Conservation (phyloP, 1,284 basidiomycete genomes). For the Malassezia sp. region DNA sequence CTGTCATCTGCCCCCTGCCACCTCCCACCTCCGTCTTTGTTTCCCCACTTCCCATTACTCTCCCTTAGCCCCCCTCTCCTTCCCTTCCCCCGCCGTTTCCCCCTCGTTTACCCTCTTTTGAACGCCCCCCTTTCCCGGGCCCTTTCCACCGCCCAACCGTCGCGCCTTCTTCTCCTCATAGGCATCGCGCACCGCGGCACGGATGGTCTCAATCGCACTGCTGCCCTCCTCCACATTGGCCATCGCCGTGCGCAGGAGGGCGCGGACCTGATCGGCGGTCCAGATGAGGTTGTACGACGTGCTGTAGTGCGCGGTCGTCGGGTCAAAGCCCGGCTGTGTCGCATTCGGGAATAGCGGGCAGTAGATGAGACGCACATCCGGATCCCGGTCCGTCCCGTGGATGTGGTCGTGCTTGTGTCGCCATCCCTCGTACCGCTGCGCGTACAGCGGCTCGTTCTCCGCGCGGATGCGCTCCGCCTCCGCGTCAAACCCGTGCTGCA, state of each 20-base stretch:
- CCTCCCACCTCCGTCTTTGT: too few relatives aligned
- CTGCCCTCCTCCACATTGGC: constrained; percentile 25
- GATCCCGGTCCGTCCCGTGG: neutral
- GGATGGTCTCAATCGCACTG: constrained; percentile 8
- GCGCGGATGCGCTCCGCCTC: constrained; percentile 8
- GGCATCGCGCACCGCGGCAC: constrained; percentile 15
- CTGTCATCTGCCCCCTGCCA: too few relatives aligned
- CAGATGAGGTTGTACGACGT: constrained; percentile 44
- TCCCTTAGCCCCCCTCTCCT: too few relatives aligned
- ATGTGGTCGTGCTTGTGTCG: neutral
- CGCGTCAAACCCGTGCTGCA: neutral
- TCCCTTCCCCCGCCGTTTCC: too few relatives aligned
- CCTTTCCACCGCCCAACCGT: neutral
- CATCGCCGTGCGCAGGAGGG: constrained; percentile 22
- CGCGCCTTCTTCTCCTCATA: constrained; percentile 6
- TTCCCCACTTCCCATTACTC: too few relatives aligned
- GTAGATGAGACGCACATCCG: constrained; percentile 29
- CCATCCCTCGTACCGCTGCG: constrained; percentile 21
- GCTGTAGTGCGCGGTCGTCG: constrained; percentile 27
- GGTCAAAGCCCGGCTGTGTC: constrained; percentile 29
- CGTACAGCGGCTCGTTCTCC: constrained; percentile 21
- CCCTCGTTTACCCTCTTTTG: too few relatives aligned
- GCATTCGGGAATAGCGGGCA: constrained; percentile 35
- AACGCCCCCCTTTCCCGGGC: too few relatives aligned
- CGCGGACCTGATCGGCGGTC: constrained; percentile 35